Conservation (phyloP, 129 eudicot species). For the Flaveria brownii region DNA sequence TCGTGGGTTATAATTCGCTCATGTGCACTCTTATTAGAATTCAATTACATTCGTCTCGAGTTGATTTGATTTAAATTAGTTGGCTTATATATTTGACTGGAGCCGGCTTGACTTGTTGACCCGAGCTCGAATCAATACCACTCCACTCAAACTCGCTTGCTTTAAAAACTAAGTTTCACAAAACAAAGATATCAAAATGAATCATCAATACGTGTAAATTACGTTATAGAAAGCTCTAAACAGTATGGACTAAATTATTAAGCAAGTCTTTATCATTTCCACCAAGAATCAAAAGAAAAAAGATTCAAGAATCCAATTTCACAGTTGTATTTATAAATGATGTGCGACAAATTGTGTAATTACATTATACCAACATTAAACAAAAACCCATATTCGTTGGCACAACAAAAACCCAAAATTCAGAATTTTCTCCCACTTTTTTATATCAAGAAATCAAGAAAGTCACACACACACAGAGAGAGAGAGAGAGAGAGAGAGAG, state of each 20-base stretch:
- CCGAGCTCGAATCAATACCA: neutral
- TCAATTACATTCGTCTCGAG: neutral
- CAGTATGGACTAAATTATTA: neutral
- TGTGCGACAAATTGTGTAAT: slow-evolving; percentile 20
- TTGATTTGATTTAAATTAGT: neutral
- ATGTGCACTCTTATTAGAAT: neutral
- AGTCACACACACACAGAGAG: slow-evolving; percentile 15
- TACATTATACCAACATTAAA: slow-evolving; percentile 28
- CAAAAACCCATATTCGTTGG: slow-evolving; percentile 26
- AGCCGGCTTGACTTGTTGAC: neutral
- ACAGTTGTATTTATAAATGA: slow-evolving; percentile 23
- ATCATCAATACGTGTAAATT: slow-evolving; percentile 1
- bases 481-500: slow-evolving; percentile 19
- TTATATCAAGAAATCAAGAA: slow-evolving; percentile 30
- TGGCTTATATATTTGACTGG: neutral
- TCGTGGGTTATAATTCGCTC: neutral
- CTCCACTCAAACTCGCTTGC: no score
- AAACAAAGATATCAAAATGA: neutral
- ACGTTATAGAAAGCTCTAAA: neutral
- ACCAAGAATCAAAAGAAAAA: slow-evolving; percentile 15
- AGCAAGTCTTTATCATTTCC: slow-evolving; percentile 15
- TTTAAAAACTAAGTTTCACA: no score
- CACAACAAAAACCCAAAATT: slow-evolving; percentile 34
- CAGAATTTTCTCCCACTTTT: slow-evolving; percentile 16
- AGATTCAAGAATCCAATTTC: slow-evolving; percentile 3